phyloP scores from a whole-genome alignment of 305 asterid species.

The Salvia sclarea region DNA sequence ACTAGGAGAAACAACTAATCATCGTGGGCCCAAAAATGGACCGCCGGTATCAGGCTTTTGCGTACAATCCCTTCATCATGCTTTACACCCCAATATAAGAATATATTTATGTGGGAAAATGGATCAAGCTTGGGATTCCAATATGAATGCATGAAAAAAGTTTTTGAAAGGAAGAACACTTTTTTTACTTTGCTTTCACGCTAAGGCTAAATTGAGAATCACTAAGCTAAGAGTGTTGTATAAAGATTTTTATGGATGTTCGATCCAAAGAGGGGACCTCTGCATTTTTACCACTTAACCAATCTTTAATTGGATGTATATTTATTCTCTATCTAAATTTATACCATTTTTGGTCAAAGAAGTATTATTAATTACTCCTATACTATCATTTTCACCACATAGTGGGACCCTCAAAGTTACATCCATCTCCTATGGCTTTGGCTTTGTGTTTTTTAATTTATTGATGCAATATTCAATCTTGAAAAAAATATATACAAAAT shows the following conservation, averaged over 20 bases:
- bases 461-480: too few relatives aligned
- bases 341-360: neutral
- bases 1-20: too few relatives aligned
- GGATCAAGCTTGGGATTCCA: constrained; percentile 34
- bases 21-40: too few relatives aligned
- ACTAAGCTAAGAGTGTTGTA: constrained; percentile 25
- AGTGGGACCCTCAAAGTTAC: neutral
- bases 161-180: constrained; percentile 19
- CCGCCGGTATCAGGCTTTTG: too few relatives aligned
- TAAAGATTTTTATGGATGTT: constrained; percentile 18
- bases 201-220: constrained; percentile 45
- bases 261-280: constrained; percentile 41
- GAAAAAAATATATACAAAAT: too few relatives aligned
- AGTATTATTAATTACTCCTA: too few relatives aligned
- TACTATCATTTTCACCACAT: neutral
- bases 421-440: neutral
- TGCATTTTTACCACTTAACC: neutral
- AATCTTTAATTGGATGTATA: neutral
- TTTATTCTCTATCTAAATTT: neutral
- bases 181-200: constrained; percentile 52
- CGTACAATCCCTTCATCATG: too few relatives aligned
- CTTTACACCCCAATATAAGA: too few relatives aligned
- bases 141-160: constrained; percentile 10
- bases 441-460: too few relatives aligned
- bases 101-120: constrained; percentile 21